A percentile compares a stretch with the other conserved stretches of the same genome.
These are phyloP conservation scores for Solanum medicagineum DNA, from an alignment of 257 asterid species.

Conservation along the genomic window DNA sequence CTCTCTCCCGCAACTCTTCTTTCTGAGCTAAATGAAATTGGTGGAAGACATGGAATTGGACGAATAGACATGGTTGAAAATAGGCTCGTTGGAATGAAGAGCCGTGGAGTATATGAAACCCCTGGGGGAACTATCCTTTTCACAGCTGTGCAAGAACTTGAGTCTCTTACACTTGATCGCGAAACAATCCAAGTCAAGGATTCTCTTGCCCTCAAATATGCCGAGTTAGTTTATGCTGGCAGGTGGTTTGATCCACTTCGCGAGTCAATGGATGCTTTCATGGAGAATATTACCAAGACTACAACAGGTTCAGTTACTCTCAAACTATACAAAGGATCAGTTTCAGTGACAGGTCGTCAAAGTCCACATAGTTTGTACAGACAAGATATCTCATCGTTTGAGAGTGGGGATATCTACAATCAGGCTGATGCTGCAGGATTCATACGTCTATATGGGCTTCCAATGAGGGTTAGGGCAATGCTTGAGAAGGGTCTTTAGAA, in stretches of 20 bases:
- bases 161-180: constrained; percentile 90
- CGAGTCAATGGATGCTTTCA: constrained; percentile 83
- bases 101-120: constrained; percentile 94
- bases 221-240: constrained; percentile 80
- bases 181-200: constrained; percentile 83
- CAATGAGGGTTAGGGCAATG: constrained; percentile 79
- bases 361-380: constrained; percentile 74
- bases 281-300: constrained; percentile 76
- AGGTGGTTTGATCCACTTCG: constrained; percentile 95
- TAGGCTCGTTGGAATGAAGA: constrained; percentile 89
- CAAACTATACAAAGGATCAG: constrained; percentile 78
- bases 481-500: constrained; percentile 57
- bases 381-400: constrained; percentile 84
- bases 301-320: constrained; percentile 74
- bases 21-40: constrained; percentile 60
- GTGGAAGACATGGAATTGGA: constrained; percentile 86
- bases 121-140: constrained; percentile 92
- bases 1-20: constrained; percentile 83
- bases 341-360: constrained; percentile 49
- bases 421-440: constrained; percentile 97
- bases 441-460: constrained; percentile 76
- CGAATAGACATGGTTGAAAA: constrained; percentile 93
- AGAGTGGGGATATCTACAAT: constrained; percentile 75
- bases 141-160: constrained; percentile 69
- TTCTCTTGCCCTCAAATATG: constrained; percentile 75